Conservation (phyloP, 2,329 filamentous ascomycete genomes). For the Monosporascus sp. region DNA sequence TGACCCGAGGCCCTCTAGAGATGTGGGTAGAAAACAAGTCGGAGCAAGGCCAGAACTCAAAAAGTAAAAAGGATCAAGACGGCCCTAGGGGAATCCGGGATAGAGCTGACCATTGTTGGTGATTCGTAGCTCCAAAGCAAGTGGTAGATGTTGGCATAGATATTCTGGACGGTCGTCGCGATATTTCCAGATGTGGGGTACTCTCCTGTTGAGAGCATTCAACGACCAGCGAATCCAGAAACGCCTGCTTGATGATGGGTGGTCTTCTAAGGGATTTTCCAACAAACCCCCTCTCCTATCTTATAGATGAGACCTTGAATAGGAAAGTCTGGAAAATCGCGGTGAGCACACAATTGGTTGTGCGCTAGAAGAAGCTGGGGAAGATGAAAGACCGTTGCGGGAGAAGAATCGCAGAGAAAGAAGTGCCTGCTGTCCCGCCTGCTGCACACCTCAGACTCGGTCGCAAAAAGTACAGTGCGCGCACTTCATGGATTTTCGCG, state of each 20-base stretch:
- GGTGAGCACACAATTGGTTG: not conserved
- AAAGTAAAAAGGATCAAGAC: constrained; percentile 50
- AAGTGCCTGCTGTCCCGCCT: not conserved
- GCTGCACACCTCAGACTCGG: not conserved
- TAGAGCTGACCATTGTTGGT: constrained; percentile 52
- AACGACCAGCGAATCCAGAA: not conserved
- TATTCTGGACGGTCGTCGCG: constrained; percentile 5
- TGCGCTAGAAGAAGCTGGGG: too few relatives aligned
- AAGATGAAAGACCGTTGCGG: not conserved
- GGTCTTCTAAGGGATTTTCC: not conserved
- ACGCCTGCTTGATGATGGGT: not conserved
- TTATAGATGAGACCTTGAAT: not conserved
- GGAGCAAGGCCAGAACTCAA: constrained; percentile 37
- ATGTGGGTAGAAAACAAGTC: constrained; percentile 4
- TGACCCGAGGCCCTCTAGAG: not conserved
- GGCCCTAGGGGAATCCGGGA: constrained; percentile 44
- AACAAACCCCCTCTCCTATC: not conserved
- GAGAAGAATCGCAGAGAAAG: not conserved
- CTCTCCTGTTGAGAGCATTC: not conserved
- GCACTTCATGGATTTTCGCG: not conserved
- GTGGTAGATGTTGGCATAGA: constrained; percentile 19
- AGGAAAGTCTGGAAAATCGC: not conserved
- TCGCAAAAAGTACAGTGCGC: not conserved
- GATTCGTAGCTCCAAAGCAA: constrained; percentile 31
- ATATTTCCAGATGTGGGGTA: constrained; percentile 1